These are phyloP conservation scores for Eutypella sp. DNA, from an alignment of 2,329 filamentous ascomycete genomes.

Conservation along the genomic window DNA sequence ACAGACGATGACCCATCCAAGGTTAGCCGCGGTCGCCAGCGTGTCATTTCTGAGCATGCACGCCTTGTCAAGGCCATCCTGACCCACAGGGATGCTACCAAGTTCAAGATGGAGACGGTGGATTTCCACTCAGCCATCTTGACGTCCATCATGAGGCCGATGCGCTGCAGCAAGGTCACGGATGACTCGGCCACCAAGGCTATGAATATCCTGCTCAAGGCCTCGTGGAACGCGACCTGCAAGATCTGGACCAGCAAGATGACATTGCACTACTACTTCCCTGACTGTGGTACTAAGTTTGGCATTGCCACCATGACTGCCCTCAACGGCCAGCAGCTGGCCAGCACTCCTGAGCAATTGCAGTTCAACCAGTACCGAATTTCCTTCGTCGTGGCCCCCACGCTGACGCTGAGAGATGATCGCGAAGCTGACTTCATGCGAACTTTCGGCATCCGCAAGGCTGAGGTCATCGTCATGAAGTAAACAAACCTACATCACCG, in stretches of 20 bases:
- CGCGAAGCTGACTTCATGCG: slow-evolving; percentile 14
- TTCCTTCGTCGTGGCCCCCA: slow-evolving; percentile 23
- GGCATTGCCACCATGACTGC: slow-evolving; percentile 21
- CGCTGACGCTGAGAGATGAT: slow-evolving; percentile 22
- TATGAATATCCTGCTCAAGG: slow-evolving; percentile 17
- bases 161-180: slow-evolving; percentile 13
- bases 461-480: slow-evolving; percentile 27
- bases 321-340: slow-evolving; percentile 17
- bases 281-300: slow-evolving; percentile 23
- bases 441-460: slow-evolving; percentile 20
- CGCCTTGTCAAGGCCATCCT: slow-evolving; percentile 19
- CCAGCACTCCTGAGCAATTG: slow-evolving; percentile 12
- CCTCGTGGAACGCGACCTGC: slow-evolving; percentile 22
- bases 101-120: slow-evolving; percentile 16
- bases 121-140: slow-evolving; percentile 19
- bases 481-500: slow-evolving; percentile 5
- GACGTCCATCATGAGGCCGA: slow-evolving; percentile 18
- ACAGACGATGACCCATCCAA: not conserved
- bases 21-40: slow-evolving; percentile 15
- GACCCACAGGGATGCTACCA: not conserved
- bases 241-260: slow-evolving; percentile 26
- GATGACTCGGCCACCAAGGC: slow-evolving; percentile 13
- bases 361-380: slow-evolving; percentile 21
- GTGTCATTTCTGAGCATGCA: slow-evolving; percentile 26
- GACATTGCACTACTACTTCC: slow-evolving; percentile 27